Conservation (phyloP, 2,329 filamentous ascomycete species). For the Epichloe scottii region DNA sequence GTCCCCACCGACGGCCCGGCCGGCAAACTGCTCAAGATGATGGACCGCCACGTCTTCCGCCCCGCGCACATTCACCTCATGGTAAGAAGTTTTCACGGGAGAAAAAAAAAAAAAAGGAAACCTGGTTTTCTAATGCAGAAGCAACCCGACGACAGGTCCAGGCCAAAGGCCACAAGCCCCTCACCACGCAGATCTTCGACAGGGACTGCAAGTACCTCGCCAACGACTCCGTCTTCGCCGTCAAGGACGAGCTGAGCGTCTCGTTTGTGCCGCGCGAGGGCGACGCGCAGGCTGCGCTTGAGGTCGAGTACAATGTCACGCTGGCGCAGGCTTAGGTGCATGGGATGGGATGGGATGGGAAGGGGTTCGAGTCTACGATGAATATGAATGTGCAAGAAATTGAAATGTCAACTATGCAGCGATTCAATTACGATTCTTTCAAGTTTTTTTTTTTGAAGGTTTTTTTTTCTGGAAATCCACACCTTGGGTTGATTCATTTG, state of each 20-base stretch:
- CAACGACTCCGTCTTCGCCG: slow-evolving; percentile 40
- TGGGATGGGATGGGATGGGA: background rate
- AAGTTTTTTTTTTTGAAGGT: background rate
- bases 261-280: slow-evolving; percentile 25
- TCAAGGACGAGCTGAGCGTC: slow-evolving; percentile 37
- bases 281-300: slow-evolving; percentile 37
- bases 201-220: slow-evolving; percentile 47
- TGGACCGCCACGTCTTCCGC: slow-evolving; percentile 44
- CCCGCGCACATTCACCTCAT: slow-evolving; percentile 51
- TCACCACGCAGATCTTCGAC: slow-evolving; percentile 68
- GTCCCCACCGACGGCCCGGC: slow-evolving; percentile 40
- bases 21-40: slow-evolving; percentile 35
- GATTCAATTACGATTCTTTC: background rate
- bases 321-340: slow-evolving; percentile 18
- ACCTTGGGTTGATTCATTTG: no score
- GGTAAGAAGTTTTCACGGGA: slow-evolving; percentile 15
- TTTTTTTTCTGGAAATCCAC: no score
- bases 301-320: slow-evolving; percentile 49
- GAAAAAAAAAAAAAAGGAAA: no score
- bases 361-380: background rate
- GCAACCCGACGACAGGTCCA: slow-evolving; percentile 20
- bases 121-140: background rate
- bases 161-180: slow-evolving; percentile 47
- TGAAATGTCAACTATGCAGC: background rate
- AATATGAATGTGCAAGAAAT: background rate